Base-by-base conservation (phyloP, 345 rosid genomes). In the Leavenworthia alabamica region DNA sequence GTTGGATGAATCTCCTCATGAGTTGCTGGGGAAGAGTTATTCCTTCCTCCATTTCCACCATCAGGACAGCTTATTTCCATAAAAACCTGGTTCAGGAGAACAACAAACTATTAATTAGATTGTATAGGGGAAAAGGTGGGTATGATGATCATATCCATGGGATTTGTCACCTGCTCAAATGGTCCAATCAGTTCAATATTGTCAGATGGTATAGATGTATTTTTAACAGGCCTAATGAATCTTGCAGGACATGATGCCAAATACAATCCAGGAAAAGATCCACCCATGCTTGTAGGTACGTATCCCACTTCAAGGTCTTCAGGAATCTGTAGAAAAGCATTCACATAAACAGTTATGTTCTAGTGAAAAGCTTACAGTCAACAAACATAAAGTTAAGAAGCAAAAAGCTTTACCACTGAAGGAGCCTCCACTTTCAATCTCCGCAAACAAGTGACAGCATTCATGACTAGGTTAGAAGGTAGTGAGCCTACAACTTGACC, bases 21-120 rank as follows among this genome's bases (percentile, higher is more conserved):
- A 43, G 94, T 85, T 56, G 99, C 99, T 35, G 80, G 77, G 70
- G 72, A 83, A 42, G 54, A 68, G 63, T 69, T 77, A 75, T 75
- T 82, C 75, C 97, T 83, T 66, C 96, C 97, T 22, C 96, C 96
- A 74, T 86, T 77, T 69, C 96, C 97, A 60, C 97, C 97, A 77
- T 93, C 99, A 15, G 99, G 86, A 73, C 97, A 93, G 40, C 82
- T 82, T 70, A 93, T 93, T 81, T 93, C 99, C 99, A 89, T 87
- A 60, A 81, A 93, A 36, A 93, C 97, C 99, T 93, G 73, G 52
- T 42, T 46, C 6, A 15, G 28, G 45, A 17, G 2, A 66, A 47
- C 6, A 76, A 61, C 17, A 12, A 50, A n/a, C n/a, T 4, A 19
- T 27, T 23, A 35, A 48, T 72, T 32, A 53, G 50, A 35, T 51